These are phyloP conservation scores for Penicillium silybi DNA, from an alignment of 495 filamentous ascomycete genomes.

Conservation along the genomic window DNA sequence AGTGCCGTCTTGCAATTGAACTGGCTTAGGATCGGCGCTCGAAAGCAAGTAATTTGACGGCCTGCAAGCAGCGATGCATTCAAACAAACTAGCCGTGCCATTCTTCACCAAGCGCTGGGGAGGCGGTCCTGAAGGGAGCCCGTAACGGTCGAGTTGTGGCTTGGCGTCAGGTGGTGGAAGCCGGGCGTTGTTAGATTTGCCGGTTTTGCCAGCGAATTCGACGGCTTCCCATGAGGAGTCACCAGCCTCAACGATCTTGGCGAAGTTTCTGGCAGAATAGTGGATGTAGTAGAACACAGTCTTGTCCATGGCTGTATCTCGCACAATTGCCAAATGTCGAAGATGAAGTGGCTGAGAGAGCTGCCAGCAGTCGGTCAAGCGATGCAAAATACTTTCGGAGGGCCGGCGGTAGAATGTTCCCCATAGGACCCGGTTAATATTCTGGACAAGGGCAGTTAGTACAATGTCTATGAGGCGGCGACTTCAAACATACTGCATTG, in stretches of 20 bases:
- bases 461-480: background rate
- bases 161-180: conserved; percentile 34
- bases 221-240: conserved; percentile 57
- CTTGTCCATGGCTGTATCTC: conserved; percentile 52
- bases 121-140: conserved; percentile 39
- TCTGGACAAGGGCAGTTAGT: conserved; percentile 23
- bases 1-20: conserved; percentile 25
- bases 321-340: conserved; percentile 58
- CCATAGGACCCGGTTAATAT: conserved; percentile 45
- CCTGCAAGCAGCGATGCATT: conserved; percentile 34
- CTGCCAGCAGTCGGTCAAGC: conserved; percentile 57
- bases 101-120: conserved; percentile 32
- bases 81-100: conserved; percentile 44
- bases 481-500: conserved; percentile 39
- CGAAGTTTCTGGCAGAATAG: conserved; percentile 53
- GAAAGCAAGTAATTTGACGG: conserved; percentile 31
- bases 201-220: conserved; percentile 36
- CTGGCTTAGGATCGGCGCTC: conserved; percentile 29
- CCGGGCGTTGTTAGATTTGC: conserved; percentile 24
- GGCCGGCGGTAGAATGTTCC: conserved; percentile 56
- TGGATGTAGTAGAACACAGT: conserved; percentile 56
- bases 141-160: conserved; percentile 49
- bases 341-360: conserved; percentile 60
- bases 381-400: conserved; percentile 51
- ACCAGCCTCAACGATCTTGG: conserved; percentile 53